Percentiles rank a stretch among this genome's conserved stretches.
phyloP scores from a whole-genome alignment of 495 filamentous ascomycete species.

The Lepidopterella palustris region DNA sequence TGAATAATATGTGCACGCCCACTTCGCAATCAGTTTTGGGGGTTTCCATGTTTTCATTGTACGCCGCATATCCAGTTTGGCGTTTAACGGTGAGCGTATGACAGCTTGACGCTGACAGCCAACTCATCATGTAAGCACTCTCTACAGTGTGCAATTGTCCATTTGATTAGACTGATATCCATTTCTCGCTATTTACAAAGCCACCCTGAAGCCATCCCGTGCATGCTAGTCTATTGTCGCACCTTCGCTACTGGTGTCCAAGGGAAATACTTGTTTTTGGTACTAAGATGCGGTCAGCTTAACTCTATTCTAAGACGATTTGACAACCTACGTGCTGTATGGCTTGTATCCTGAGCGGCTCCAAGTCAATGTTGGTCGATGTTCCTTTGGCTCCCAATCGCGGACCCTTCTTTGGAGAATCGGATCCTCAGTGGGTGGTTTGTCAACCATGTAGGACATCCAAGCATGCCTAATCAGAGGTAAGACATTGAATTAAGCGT shows the following conservation, averaged over 20 bases:
- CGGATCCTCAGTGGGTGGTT: conserved; percentile 72
- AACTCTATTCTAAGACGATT: not conserved
- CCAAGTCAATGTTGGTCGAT: conserved; percentile 66
- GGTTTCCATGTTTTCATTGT: too few species aligned
- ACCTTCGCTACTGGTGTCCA: conserved; percentile 37
- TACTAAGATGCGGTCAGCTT: conserved; percentile 27
- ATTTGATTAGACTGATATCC: not conserved
- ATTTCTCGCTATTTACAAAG: conserved; percentile 2
- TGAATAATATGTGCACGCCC: too few species aligned
- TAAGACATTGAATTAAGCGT: conserved; percentile 8
- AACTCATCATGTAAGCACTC: too few species aligned
- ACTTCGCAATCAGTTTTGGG: too few species aligned
- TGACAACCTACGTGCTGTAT: conserved; percentile 76
- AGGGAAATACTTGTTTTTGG: conserved; percentile 36
- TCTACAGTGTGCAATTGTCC: not conserved
- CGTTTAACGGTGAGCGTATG: too few species aligned
- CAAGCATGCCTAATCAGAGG: conserved; percentile 70
- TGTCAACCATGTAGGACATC: conserved; percentile 89
- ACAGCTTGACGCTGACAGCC: too few species aligned
- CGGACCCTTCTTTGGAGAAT: conserved; percentile 57
- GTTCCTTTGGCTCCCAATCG: conserved; percentile 68
- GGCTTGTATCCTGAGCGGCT: conserved; percentile 77
- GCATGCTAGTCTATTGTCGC: conserved; percentile 10
- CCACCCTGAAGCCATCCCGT: not conserved
- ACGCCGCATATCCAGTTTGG: too few species aligned